Evolutionary conservation across 2,329 filamentous ascomycete genomes (phyloP).

Genomic region (Sclerotinia subarctica): DNA sequence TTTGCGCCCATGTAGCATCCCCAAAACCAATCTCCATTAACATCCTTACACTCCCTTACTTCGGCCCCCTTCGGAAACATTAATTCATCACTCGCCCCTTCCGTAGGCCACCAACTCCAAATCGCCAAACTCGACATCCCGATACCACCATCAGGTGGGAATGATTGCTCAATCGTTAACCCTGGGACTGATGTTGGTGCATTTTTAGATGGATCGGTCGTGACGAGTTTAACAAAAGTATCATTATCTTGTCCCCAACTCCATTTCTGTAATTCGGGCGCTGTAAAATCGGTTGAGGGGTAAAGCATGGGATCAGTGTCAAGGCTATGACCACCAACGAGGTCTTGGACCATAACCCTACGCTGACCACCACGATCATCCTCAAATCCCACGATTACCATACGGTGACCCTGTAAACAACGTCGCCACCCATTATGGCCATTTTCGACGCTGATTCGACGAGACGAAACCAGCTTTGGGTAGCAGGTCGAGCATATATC

Average conservation of each 20-base stretch:
- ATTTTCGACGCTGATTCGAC: slow-evolving; percentile 69
- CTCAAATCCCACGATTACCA: slow-evolving; percentile 76
- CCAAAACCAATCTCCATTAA: slow-evolving; percentile 89
- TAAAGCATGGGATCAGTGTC: slow-evolving; percentile 48
- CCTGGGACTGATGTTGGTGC: slow-evolving; percentile 34
- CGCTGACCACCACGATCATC: slow-evolving; percentile 64
- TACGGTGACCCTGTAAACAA: slow-evolving; percentile 77
- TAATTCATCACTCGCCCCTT: slow-evolving; percentile 66
- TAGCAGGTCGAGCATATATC: slow-evolving; percentile 84
- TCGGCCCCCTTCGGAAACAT: slow-evolving; percentile 81
- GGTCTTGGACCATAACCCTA: slow-evolving; percentile 64
- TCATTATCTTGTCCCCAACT: slow-evolving; percentile 46
- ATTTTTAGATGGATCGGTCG: slow-evolving; percentile 49
- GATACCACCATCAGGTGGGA: slow-evolving; percentile 73
- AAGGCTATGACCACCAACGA: slow-evolving; percentile 74
- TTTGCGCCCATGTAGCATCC: slow-evolving; percentile 78
- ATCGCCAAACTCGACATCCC: slow-evolving; percentile 61
- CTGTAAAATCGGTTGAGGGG: slow-evolving; percentile 30
- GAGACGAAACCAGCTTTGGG: slow-evolving; percentile 57
- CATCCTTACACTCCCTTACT: slow-evolving; percentile 76
- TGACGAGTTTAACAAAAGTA: slow-evolving; percentile 48
- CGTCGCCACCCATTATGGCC: slow-evolving; percentile 79
- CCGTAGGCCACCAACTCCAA: slow-evolving; percentile 76
- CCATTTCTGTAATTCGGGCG: slow-evolving; percentile 48
- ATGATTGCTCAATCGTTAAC: slow-evolving; percentile 39